Evolutionary conservation across 2,329 filamentous ascomycete genomes (phyloP), one percentile per base, ranked within the genome.

Genomic region (Magnaporthiopsis poae): DNA sequence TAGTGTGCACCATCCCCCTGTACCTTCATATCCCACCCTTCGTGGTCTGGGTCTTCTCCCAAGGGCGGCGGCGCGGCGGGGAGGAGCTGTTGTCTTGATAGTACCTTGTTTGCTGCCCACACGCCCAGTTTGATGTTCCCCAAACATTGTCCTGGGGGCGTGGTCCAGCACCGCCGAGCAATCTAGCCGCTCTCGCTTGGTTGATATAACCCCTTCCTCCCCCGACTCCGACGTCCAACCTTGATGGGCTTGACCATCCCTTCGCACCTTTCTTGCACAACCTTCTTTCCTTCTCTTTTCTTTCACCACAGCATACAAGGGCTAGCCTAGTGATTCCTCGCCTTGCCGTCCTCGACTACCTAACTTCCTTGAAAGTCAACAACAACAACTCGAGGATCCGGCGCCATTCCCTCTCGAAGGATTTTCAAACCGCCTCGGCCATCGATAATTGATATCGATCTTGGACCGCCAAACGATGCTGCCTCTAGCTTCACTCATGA

Each of bases 401-500:
- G 13, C 46, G 21, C 15, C 46, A 11, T 21, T 11, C 46, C n/a
- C 46, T n/a, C 46, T 56, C 46, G 46, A 56, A 25, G 21, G 46
- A 25, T 21, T 4, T n/a, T 11, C 21, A 25, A 56, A 8, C 46
- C 18, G 2, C 46, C 21, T 56, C n/a, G 21, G 18, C n/a, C 46
- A 56, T n/a, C 46, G 31, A 7, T 31, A 31, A 7, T 31, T 3
- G 31, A 31, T 31, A 31, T 31, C 31, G n/a, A 25, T 7, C 46
- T 56, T 56, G 46, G 18, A 56, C 46, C 46, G 11, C 18, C 46
- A 21, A 56, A 56, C 71, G 72, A 90, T 90, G 88, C 76, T 88
- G 68, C 86, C 88, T 63, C 81, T 90, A 70, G 80, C 85, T 56
- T 87, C 85, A 70, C 81, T 90, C 72, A 83, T 90, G 73, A 90